Percentiles rank a stretch among this genome's conserved stretches.
These are phyloP conservation scores for Ambrosiella cleistominuta DNA, from an alignment of 2,329 filamentous ascomycete species.

Conservation along the genomic window DNA sequence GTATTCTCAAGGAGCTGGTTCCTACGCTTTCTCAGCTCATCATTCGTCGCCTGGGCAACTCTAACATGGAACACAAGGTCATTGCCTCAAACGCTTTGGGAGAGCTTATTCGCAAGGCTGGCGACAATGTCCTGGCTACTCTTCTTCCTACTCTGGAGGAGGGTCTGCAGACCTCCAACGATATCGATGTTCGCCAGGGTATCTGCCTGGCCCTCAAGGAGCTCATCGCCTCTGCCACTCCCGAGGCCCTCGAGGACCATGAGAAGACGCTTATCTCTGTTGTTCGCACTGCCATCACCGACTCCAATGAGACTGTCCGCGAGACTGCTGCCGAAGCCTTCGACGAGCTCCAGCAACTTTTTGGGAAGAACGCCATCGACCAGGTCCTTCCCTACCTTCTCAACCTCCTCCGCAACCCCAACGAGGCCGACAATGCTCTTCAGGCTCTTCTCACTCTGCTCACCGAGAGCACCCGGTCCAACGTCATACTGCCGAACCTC, in stretches of 20 bases:
- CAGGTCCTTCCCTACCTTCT: constrained; percentile 88
- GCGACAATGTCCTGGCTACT: constrained; percentile 76
- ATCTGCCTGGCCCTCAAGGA: constrained; percentile 94
- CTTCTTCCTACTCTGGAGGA: constrained; percentile 84
- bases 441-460: constrained; percentile 84
- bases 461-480: constrained; percentile 82
- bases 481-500: constrained; percentile 90
- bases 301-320: constrained; percentile 73
- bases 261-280: constrained; percentile 91
- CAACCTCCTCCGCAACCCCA: constrained; percentile 69
- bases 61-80: constrained; percentile 96
- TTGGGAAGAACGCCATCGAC: constrained; percentile 88
- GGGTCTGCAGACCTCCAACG: constrained; percentile 70
- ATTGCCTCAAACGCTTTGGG: constrained; percentile 95
- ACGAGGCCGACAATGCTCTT: constrained; percentile 78
- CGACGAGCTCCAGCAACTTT: constrained; percentile 78
- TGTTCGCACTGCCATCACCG: constrained; percentile 79
- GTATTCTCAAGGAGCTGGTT: constrained; percentile 84
- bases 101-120: constrained; percentile 91
- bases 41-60: constrained; percentile 81
- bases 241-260: constrained; percentile 80
- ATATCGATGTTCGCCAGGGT: constrained; percentile 86
- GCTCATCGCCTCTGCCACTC: constrained; percentile 73
- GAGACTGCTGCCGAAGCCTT: constrained; percentile 96
- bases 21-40: constrained; percentile 89